Percentiles rank a stretch among this genome's conserved stretches.
Conservation (phyloP, 202 grass and related monocot genomes). For the Zoysia matrella region DNA sequence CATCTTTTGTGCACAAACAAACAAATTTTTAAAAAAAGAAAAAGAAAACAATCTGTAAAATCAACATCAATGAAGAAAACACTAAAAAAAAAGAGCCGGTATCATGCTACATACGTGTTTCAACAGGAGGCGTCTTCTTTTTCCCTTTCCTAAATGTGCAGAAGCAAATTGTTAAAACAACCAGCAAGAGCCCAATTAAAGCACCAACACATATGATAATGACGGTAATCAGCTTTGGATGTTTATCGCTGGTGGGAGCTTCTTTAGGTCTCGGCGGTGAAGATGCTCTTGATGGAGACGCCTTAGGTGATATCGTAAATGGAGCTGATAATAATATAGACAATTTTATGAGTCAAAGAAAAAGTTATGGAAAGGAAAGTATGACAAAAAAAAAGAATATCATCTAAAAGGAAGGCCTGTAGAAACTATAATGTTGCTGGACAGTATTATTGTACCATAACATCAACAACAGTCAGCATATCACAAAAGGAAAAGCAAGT, state of each 20-base stretch:
- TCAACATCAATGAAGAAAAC: neutral
- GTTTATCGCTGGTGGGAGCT: conserved; percentile 42
- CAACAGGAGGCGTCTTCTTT: conserved; percentile 54
- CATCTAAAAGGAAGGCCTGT: conserved; percentile 5
- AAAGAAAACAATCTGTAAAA: too few species aligned
- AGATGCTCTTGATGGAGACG: conserved; percentile 60
- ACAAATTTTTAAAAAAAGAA: too few species aligned
- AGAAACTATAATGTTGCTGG: too few species aligned
- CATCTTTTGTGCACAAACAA: too few species aligned
- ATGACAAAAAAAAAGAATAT: neutral
- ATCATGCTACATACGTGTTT: conserved; percentile 62
- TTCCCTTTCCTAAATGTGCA: conserved; percentile 72
- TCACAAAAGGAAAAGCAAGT: conserved; percentile 14
- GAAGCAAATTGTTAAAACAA: conserved; percentile 71
- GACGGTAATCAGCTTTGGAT: conserved; percentile 58
- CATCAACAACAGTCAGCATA: conserved; percentile 22
- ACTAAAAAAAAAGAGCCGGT: conserved; percentile 2
- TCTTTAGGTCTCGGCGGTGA: conserved; percentile 33
- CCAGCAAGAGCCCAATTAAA: conserved; percentile 66
- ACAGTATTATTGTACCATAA: conserved; percentile 1
- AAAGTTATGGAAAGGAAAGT: neutral
- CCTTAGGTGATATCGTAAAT: conserved; percentile 58
- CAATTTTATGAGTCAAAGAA: conserved; percentile 22
- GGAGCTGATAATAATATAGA: conserved; percentile 71
- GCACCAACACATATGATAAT: conserved; percentile 77